Percentiles rank a stretch among this genome's conserved stretches.
Conservation (phyloP, 805 yeast genomes). For the Ogataea methanolica region DNA sequence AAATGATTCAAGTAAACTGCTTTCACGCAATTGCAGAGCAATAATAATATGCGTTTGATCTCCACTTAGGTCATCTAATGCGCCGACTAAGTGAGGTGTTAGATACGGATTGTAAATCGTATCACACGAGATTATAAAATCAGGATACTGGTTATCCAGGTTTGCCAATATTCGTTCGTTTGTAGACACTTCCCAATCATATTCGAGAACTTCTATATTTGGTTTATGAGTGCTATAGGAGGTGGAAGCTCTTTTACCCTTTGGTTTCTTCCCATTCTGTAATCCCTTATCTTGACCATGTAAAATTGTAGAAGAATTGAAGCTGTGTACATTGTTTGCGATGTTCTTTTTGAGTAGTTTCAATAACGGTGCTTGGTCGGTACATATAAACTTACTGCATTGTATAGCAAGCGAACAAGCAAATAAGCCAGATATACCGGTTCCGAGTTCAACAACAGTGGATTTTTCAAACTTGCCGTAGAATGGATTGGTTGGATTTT, state of each 20-base stretch:
- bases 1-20: constrained; percentile 44
- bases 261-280: not conserved
- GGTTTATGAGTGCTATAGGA: constrained; percentile 9
- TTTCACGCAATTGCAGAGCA: constrained; percentile 52
- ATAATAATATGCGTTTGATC: constrained; percentile 34
- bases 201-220: constrained; percentile 42
- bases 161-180: constrained; percentile 3
- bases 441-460: constrained; percentile 52
- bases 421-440: constrained; percentile 55
- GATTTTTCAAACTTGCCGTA: constrained; percentile 12
- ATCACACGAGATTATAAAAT: constrained; percentile 56
- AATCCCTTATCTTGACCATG: not conserved
- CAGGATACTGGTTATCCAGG: constrained; percentile 28
- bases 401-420: constrained; percentile 36
- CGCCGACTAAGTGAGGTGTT: constrained; percentile 42
- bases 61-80: constrained; percentile 36
- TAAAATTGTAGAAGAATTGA: constrained; percentile 20
- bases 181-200: constrained; percentile 55
- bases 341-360: constrained; percentile 48
- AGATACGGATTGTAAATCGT: constrained; percentile 61
- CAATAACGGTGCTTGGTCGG: constrained; percentile 54
- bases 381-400: constrained; percentile 41
- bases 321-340: constrained; percentile 29
- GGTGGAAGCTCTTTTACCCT: not conserved
- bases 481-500: constrained; percentile 26